Evolutionary conservation across 2,329 filamentous ascomycete species (phyloP).

Genomic region (Zymoseptoria passerinii): DNA sequence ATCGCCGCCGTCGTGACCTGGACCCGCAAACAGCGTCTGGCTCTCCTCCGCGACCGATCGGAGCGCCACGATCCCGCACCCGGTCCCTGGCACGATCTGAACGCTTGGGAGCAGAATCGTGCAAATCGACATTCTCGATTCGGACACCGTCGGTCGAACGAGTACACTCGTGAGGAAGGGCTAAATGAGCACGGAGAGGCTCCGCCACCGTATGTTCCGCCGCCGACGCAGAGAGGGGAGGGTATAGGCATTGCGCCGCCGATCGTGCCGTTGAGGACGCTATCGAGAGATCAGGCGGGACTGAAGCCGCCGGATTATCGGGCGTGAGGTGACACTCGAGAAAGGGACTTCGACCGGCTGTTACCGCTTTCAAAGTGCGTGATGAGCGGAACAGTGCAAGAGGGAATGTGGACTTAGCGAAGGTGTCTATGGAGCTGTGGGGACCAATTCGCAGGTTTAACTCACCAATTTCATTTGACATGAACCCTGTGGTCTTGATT

Average conservation of each 20-base stretch:
- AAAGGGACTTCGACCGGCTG: no score
- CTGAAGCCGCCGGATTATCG: slow-evolving; percentile 37
- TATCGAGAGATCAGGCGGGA: slow-evolving; percentile 31
- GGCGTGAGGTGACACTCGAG: not conserved
- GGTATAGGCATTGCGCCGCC: slow-evolving; percentile 1
- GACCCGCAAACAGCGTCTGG: not conserved
- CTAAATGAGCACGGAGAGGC: slow-evolving; percentile 57
- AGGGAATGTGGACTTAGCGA: not conserved
- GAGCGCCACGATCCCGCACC: not conserved
- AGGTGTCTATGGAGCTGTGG: not conserved
- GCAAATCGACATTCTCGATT: not conserved
- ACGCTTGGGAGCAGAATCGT: not conserved
- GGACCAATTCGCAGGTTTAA: no score
- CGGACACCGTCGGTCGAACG: not conserved
- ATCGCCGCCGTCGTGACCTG: slow-evolving; percentile 35
- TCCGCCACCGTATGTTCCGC: slow-evolving; percentile 52
- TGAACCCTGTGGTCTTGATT: no score
- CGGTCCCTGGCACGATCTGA: not conserved
- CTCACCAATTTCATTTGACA: no score
- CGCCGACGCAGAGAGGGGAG: slow-evolving; percentile 10
- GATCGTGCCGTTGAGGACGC: slow-evolving; percentile 33
- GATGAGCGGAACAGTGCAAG: no score
- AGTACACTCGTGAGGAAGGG: slow-evolving; percentile 42
- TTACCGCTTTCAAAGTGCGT: no score
- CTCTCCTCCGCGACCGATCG: not conserved